Percentiles rank a stretch among this genome's conserved stretches.
phyloP scores from a whole-genome alignment of 202 grass and related monocot species.

The Dendrocalamus latiflorus region DNA sequence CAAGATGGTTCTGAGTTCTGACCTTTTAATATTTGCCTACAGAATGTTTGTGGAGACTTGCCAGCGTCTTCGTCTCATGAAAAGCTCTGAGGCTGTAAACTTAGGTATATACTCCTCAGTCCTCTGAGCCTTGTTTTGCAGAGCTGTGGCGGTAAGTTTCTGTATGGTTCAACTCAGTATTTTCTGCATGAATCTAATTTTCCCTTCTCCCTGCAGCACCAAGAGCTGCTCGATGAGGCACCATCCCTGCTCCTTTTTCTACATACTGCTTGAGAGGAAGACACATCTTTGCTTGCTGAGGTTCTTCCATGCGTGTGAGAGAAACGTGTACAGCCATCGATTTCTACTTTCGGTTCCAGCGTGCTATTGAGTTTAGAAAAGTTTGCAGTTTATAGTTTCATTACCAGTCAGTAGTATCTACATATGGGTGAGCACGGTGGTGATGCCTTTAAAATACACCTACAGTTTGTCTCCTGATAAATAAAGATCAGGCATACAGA shows the following conservation, averaged over 20 bases:
- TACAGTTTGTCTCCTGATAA: slow-evolving; percentile 24
- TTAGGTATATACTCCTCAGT: slow-evolving; percentile 31
- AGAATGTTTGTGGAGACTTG: slow-evolving; percentile 89
- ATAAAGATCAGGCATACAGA: slow-evolving; percentile 42
- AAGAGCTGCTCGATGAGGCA: slow-evolving; percentile 45
- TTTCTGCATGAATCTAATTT: neutral
- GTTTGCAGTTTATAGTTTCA: slow-evolving; percentile 21
- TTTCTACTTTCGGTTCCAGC: slow-evolving; percentile 28
- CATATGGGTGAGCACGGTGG: neutral
- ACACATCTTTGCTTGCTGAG: slow-evolving; percentile 26
- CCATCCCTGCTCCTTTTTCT: neutral
- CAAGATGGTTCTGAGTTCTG: neutral
- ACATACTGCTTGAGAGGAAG: neutral
- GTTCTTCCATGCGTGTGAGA: slow-evolving; percentile 26
- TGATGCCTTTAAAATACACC: slow-evolving; percentile 23
- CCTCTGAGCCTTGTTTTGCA: neutral
- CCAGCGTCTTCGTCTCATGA: slow-evolving; percentile 84
- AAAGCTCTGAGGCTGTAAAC: slow-evolving; percentile 68
- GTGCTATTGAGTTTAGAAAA: slow-evolving; percentile 23
- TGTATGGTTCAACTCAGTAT: neutral
- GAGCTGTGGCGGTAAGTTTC: neutral
- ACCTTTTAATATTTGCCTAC: slow-evolving; percentile 15
- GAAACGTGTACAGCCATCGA: slow-evolving; percentile 50
- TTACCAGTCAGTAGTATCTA: slow-evolving; percentile 11
- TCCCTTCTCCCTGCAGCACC: slow-evolving; percentile 42